These are phyloP conservation scores for Ceratobasidium sp. DNA, from an alignment of 1,284 basidiomycete genomes.

Conservation along the genomic window DNA sequence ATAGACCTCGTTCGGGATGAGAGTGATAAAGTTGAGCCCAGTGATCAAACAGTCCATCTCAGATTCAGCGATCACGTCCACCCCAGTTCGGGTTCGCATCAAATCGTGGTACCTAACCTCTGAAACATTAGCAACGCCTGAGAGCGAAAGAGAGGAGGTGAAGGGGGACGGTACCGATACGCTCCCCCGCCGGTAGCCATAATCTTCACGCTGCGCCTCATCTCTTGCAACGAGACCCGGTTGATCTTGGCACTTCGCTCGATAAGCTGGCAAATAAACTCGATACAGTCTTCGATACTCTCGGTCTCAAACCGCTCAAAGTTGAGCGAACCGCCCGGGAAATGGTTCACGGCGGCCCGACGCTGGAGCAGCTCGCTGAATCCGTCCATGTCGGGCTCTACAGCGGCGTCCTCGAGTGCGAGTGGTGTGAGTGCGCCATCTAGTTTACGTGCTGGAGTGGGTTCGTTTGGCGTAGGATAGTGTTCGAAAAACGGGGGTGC, in stretches of 20 bases:
- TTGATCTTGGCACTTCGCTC: slow-evolving; percentile 88
- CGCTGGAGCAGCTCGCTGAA: slow-evolving; percentile 67
- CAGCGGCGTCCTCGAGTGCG: slow-evolving; percentile 66
- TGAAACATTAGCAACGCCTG: background rate
- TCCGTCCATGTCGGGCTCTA: slow-evolving; percentile 38
- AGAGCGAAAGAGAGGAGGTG: background rate
- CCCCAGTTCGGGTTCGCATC: slow-evolving; percentile 78
- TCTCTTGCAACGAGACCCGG: slow-evolving; percentile 86
- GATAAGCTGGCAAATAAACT: slow-evolving; percentile 90
- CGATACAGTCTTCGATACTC: slow-evolving; percentile 85
- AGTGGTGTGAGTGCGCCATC: slow-evolving; percentile 87
- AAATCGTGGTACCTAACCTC: slow-evolving; percentile 79
- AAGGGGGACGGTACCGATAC: slow-evolving; percentile 60
- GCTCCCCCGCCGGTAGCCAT: slow-evolving; percentile 99
- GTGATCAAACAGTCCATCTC: slow-evolving; percentile 99
- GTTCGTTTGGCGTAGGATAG: slow-evolving; percentile 52
- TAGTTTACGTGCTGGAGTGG: slow-evolving; percentile 55
- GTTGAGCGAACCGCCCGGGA: slow-evolving; percentile 96
- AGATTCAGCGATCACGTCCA: slow-evolving; percentile 91
- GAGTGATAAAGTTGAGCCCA: slow-evolving; percentile 95
- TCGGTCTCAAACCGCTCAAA: slow-evolving; percentile 98
- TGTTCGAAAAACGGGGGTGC: slow-evolving; percentile 57
- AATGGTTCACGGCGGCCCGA: slow-evolving; percentile 76
- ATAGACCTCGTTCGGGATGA: slow-evolving; percentile 98
- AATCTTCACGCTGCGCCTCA: slow-evolving; percentile 94